These are phyloP conservation scores for Spathaspora sp. DNA, from an alignment of 1,139 yeast species.

Conservation along the genomic window DNA sequence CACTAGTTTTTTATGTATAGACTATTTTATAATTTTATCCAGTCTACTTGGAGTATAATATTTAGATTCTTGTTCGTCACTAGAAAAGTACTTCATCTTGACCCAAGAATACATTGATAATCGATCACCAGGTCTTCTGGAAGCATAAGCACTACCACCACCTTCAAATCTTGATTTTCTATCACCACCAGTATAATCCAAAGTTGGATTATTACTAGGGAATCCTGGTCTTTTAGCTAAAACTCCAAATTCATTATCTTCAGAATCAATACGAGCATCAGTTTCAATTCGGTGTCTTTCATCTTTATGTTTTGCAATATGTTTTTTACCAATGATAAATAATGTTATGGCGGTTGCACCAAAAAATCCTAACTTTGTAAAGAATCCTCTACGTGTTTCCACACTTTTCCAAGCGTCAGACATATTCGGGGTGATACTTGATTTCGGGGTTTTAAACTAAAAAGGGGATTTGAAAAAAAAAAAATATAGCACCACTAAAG, in stretches of 20 bases:
- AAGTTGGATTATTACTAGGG: slow-evolving; percentile 29
- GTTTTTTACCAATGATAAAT: slow-evolving; percentile 36
- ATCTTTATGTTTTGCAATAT: slow-evolving; percentile 37
- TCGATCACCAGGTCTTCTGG: slow-evolving; percentile 49
- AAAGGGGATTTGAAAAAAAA: background rate
- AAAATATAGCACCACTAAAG: background rate
- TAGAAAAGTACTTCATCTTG: slow-evolving; percentile 18
- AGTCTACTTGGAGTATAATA: slow-evolving; percentile 14
- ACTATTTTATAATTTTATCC: slow-evolving; percentile 12
- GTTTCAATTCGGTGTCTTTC: slow-evolving; percentile 37
- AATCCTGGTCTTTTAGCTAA: slow-evolving; percentile 36
- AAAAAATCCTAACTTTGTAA: slow-evolving; percentile 37
- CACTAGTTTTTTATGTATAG: too few species aligned
- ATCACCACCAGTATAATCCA: slow-evolving; percentile 17
- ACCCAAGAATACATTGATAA: slow-evolving; percentile 36
- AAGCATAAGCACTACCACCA: slow-evolving; percentile 58
- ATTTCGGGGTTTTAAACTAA: background rate
- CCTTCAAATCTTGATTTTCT: slow-evolving; percentile 68
- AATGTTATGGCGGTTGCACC: slow-evolving; percentile 31
- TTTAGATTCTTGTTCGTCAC: slow-evolving; percentile 12
- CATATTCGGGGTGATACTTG: slow-evolving; percentile 7
- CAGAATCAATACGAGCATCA: slow-evolving; percentile 38
- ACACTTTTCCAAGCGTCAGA: too few species aligned
- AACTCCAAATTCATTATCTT: slow-evolving; percentile 31
- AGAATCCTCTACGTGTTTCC: slow-evolving; percentile 40